These are phyloP conservation scores for Aureobasidium leucospermi DNA, from an alignment of 2,329 filamentous ascomycete species.

Conservation along the genomic window DNA sequence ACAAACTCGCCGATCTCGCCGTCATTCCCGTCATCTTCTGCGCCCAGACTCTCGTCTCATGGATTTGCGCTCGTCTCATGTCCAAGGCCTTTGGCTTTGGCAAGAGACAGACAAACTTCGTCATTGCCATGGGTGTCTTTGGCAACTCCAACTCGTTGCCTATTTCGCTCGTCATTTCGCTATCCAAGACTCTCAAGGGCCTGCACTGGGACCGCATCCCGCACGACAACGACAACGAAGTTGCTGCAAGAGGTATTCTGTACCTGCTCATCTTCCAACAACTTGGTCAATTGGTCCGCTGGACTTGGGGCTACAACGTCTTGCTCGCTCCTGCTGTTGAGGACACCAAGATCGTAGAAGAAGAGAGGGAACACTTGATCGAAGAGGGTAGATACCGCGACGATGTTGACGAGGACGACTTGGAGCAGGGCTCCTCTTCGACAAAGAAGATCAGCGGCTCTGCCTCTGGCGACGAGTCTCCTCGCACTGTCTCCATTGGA, in stretches of 20 bases:
- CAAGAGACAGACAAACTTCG: slow-evolving; percentile 84
- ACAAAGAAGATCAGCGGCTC: slow-evolving; percentile 32
- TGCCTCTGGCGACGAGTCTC: slow-evolving; percentile 39
- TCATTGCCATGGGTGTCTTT: slow-evolving; percentile 94
- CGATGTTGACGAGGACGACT: slow-evolving; percentile 35
- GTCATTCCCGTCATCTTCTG: slow-evolving; percentile 94
- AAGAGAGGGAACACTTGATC: slow-evolving; percentile 31
- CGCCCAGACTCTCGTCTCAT: slow-evolving; percentile 82
- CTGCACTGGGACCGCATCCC: slow-evolving; percentile 90
- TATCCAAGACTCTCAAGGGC: slow-evolving; percentile 85
- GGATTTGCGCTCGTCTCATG: slow-evolving; percentile 63
- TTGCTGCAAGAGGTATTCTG: slow-evolving; percentile 85
- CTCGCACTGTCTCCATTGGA: slow-evolving; percentile 25
- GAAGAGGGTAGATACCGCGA: slow-evolving; percentile 51
- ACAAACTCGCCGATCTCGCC: slow-evolving; percentile 81
- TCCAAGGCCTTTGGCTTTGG: slow-evolving; percentile 72
- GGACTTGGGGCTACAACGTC: slow-evolving; percentile 97
- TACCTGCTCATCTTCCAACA: slow-evolving; percentile 98
- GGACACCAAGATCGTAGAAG: slow-evolving; percentile 52
- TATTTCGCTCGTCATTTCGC: slow-evolving; percentile 88
- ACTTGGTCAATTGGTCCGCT: slow-evolving; percentile 85
- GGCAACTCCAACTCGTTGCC: slow-evolving; percentile 97
- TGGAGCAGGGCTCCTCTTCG: slow-evolving; percentile 30
- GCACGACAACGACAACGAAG: slow-evolving; percentile 90
- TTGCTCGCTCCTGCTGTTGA: slow-evolving; percentile 79